phyloP scores from a whole-genome alignment of 768 basidiomycete genomes.

The Tubosaeta brunneosetosa region DNA sequence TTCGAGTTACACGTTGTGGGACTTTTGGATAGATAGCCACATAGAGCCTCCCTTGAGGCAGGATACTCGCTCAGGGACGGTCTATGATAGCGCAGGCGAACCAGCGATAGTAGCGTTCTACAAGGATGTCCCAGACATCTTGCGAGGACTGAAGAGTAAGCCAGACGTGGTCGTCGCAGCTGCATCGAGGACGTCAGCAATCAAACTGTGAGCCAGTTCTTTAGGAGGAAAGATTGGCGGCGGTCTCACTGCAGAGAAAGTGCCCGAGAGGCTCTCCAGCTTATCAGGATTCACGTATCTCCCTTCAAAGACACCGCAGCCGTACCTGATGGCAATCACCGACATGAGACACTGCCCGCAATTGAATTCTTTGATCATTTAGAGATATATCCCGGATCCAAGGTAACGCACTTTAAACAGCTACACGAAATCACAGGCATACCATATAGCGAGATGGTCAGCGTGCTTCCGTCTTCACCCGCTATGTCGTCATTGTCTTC shows the following conservation, averaged over 20 bases:
- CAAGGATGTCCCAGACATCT: slow-evolving; percentile 67
- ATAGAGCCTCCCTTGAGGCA: slow-evolving; percentile 54
- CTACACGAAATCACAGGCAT: slow-evolving; percentile 71
- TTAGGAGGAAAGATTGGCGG: neutral
- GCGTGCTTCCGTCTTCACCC: slow-evolving; percentile 6
- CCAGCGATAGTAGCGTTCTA: slow-evolving; percentile 58
- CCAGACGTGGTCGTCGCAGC: slow-evolving; percentile 58
- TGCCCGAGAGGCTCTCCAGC: slow-evolving; percentile 68
- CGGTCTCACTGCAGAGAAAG: slow-evolving; percentile 33
- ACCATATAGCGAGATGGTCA: slow-evolving; percentile 76
- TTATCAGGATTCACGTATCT: slow-evolving; percentile 50
- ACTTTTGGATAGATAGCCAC: slow-evolving; percentile 83
- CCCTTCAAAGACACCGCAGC: slow-evolving; percentile 26
- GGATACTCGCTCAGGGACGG: slow-evolving; percentile 26
- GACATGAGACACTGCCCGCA: slow-evolving; percentile 39
- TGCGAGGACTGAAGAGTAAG: slow-evolving; percentile 48
- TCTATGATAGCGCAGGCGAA: slow-evolving; percentile 21
- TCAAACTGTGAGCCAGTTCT: slow-evolving; percentile 51
- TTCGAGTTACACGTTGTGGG: slow-evolving; percentile 78
- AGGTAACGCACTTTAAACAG: slow-evolving; percentile 74
- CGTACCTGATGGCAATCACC: neutral
- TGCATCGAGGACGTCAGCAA: slow-evolving; percentile 68
- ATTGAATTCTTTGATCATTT: slow-evolving; percentile 62
- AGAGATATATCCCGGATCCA: slow-evolving; percentile 80
- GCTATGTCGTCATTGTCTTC: neutral